phyloP scores from a whole-genome alignment of 2,329 filamentous ascomycete species.

The Blastomyces percursus region DNA sequence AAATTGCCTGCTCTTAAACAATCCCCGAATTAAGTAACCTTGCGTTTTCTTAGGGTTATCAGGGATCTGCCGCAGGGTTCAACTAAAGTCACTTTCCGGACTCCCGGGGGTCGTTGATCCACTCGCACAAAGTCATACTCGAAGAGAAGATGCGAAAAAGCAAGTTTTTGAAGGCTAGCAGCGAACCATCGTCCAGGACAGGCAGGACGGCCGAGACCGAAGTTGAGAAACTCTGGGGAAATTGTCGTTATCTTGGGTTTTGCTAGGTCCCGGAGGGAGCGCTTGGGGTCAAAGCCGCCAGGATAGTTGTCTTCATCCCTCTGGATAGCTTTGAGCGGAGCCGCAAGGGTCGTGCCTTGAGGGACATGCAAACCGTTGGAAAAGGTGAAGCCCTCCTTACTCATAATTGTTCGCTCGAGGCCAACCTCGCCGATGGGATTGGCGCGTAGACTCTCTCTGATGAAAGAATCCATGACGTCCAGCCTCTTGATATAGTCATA shows the following conservation, averaged over 20 bases:
- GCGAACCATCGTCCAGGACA: conserved; percentile 3
- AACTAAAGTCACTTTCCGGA: conserved; percentile 1
- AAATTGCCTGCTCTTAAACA: background rate
- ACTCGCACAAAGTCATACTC: conserved; percentile 4
- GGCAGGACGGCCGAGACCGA: conserved; percentile 1
- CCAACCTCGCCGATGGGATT: conserved; percentile 14
- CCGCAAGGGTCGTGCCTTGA: conserved; percentile 10
- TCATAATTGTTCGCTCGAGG: conserved; percentile 13
- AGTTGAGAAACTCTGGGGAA: conserved; percentile 15
- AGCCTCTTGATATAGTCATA: conserved; percentile 13
- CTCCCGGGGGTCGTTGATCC: background rate
- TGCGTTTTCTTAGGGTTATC: background rate
- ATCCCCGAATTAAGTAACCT: background rate
- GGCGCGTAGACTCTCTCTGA: conserved; percentile 15
- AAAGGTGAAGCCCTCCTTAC: conserved; percentile 14
- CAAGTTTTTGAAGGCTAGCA: conserved; percentile 2
- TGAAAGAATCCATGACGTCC: conserved; percentile 14
- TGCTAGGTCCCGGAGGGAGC: background rate
- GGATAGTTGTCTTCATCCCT: background rate
- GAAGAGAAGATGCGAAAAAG: conserved; percentile 1
- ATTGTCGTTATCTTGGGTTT: conserved; percentile 7
- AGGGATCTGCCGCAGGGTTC: background rate
- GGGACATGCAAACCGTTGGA: conserved; percentile 14
- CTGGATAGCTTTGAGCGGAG: conserved; percentile 6
- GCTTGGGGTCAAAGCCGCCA: conserved; percentile 4